Percentiles rank a stretch among this genome's conserved stretches.
Evolutionary conservation across 2,329 filamentous ascomycete species (phyloP).

Genomic region (Magnaporthiopsis incrustans): DNA sequence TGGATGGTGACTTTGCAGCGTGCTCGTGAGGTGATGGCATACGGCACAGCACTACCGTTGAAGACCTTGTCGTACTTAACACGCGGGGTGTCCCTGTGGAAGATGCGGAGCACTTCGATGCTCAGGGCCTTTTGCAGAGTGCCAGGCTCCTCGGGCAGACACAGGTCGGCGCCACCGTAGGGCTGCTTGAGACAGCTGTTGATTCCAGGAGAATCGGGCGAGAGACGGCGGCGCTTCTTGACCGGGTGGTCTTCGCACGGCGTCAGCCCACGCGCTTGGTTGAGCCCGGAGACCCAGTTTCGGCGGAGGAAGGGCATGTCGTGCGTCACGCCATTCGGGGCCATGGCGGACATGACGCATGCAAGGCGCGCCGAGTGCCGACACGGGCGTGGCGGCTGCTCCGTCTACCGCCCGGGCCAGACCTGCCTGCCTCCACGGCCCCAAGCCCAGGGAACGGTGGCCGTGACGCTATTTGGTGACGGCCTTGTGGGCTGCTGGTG

Average conservation of each 20-base stretch:
- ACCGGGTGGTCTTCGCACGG: conserved; percentile 29
- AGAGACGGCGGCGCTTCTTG: conserved; percentile 42
- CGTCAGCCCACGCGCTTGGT: conserved; percentile 29
- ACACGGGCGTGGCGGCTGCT: neutral
- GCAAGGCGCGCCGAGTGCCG: conserved; percentile 4
- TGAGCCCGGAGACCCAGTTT: conserved; percentile 4
- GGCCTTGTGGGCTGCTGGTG: neutral
- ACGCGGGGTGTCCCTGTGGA: conserved; percentile 38
- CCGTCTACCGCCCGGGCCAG: neutral
- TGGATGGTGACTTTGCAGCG: conserved; percentile 36
- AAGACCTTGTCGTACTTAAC: conserved; percentile 26
- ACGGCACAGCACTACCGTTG: conserved; percentile 26
- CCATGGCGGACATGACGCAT: conserved; percentile 7
- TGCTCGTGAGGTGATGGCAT: conserved; percentile 26
- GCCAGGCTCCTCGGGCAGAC: conserved; percentile 15
- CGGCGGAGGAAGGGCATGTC: conserved; percentile 5
- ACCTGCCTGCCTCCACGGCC: neutral
- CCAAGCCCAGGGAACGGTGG: neutral
- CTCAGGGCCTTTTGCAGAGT: conserved; percentile 28
- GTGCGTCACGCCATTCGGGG: conserved; percentile 2
- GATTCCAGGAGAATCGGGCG: conserved; percentile 10
- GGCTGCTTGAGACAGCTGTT: conserved; percentile 5
- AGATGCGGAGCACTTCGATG: conserved; percentile 45
- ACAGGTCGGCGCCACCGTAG: conserved; percentile 10
- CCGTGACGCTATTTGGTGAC: neutral